These are phyloP conservation scores for Colletotrichum chlorophyti DNA, from an alignment of 2,329 filamentous ascomycete genomes.

Conservation along the genomic window DNA sequence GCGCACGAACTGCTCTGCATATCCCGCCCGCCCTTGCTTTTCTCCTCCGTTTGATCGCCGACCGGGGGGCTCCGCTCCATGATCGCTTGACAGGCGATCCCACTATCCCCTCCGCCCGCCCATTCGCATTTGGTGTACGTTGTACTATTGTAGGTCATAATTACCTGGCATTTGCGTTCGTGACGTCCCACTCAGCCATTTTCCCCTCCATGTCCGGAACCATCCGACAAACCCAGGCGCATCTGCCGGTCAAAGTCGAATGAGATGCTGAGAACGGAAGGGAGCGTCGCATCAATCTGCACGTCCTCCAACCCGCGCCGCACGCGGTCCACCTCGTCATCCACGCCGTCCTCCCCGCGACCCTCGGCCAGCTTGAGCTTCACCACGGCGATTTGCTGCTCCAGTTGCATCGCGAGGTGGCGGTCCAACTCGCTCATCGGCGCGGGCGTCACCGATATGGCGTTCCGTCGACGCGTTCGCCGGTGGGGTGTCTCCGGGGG, in stretches of 20 bases:
- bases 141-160: too few species aligned
- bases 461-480: conserved; percentile 14
- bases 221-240: conserved; percentile 10
- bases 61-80: neutral
- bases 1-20: conserved; percentile 3
- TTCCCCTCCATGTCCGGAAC: conserved; percentile 8
- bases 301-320: conserved; percentile 16
- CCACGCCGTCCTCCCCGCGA: neutral
- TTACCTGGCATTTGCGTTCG: too few species aligned
- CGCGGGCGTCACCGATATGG: conserved; percentile 18
- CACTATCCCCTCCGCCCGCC: too few species aligned
- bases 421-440: conserved; percentile 11
- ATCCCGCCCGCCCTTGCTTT: neutral
- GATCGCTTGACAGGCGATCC: neutral
- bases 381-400: conserved; percentile 20
- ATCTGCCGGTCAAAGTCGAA: conserved; percentile 19
- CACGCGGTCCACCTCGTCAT: conserved; percentile 6
- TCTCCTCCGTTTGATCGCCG: conserved; percentile 24
- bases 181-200: too few species aligned
- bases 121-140: too few species aligned
- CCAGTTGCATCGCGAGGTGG: conserved; percentile 17
- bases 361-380: neutral
- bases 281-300: conserved; percentile 19
- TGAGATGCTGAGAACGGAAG: conserved; percentile 13
- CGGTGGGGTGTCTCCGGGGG: neutral